Base-by-base conservation (phyloP, 2,329 filamentous ascomycete genomes). In the Paracorniculantispora psalliotae region DNA sequence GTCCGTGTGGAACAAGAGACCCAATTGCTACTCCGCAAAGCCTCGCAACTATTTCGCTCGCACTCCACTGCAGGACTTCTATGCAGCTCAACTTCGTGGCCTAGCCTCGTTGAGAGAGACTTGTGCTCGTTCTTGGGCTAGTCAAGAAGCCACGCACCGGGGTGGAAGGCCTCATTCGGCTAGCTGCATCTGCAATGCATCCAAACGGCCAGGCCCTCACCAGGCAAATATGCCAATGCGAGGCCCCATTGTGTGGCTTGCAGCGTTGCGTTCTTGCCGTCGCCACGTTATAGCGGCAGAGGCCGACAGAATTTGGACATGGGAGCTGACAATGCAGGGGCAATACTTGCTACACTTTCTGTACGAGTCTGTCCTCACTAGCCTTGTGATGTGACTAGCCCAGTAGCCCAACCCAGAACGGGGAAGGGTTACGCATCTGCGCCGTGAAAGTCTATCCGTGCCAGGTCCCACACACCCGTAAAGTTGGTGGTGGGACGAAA, bases 401-500 rank as follows among this genome's bases (percentile, higher is more conserved):
- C 25, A 21, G 28, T 33, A 48, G 53, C n/a, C 43, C 53, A 39
- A 37, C 41, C 21, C 17, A 5, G 39, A 39, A 8, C 17, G 47
- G n/a, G 26, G 47, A n/a, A 8, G 35, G 23, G 12, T 9, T 28
- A 13, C 37, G 50, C 50, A 53, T 33, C 9, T 46, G 19, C 26
- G 19, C 33, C 28, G 41, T 13, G 28, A 47, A 57, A 49, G 54
- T 49, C 54, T 50, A 57, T 57, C 54, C 54, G 54, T 57, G 54
- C 54, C 33, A 57, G 50, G 54, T 57, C 26, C 44, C 54, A 43
- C 54, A 25, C 35, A 35, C 15, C 15, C 44, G 33, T 23, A 39
- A 41, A 30, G 44, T 41, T 26, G 33, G 54, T 49, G 54, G 44
- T 57, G 54, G 54, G 54, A 57, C 54, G 54, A 50, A 50, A 57